Evolutionary conservation across 179 eudicot species (phyloP).

Genomic region (Silene vulgaris): DNA sequence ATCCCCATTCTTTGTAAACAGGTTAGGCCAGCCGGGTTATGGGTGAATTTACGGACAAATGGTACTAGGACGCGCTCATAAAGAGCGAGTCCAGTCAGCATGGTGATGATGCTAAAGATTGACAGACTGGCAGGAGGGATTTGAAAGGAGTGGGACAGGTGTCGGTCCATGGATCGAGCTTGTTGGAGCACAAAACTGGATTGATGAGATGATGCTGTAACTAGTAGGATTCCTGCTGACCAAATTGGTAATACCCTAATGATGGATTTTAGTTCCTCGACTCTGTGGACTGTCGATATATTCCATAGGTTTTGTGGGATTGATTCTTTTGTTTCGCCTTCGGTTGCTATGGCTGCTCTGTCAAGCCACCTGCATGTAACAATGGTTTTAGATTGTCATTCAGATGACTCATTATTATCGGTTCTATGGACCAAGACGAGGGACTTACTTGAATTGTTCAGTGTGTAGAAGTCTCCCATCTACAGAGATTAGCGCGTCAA

Average conservation of each 20-base stretch:
- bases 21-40: constrained; percentile 54
- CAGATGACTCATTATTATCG: not conserved
- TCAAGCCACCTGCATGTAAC: constrained; percentile 47
- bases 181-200: constrained; percentile 48
- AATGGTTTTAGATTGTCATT: not conserved
- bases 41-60: constrained; percentile 36
- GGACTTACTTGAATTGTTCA: constrained; percentile 47
- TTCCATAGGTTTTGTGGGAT: constrained; percentile 44
- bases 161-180: constrained; percentile 56
- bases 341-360: constrained; percentile 50
- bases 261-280: constrained; percentile 56
- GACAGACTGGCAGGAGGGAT: constrained; percentile 60
- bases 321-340: constrained; percentile 29
- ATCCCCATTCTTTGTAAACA: constrained; percentile 63
- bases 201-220: constrained; percentile 46
- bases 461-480: constrained; percentile 54
- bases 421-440: not conserved
- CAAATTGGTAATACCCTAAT: constrained; percentile 58
- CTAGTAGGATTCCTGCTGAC: constrained; percentile 49
- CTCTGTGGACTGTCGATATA: constrained; percentile 52
- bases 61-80: constrained; percentile 60
- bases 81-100: constrained; percentile 42
- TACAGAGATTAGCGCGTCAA: constrained; percentile 44
- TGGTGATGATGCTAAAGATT: constrained; percentile 37
- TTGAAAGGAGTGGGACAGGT: constrained; percentile 46